Base-by-base conservation (phyloP, 805 yeast genomes). In the Lachancea lanzarotensis region DNA sequence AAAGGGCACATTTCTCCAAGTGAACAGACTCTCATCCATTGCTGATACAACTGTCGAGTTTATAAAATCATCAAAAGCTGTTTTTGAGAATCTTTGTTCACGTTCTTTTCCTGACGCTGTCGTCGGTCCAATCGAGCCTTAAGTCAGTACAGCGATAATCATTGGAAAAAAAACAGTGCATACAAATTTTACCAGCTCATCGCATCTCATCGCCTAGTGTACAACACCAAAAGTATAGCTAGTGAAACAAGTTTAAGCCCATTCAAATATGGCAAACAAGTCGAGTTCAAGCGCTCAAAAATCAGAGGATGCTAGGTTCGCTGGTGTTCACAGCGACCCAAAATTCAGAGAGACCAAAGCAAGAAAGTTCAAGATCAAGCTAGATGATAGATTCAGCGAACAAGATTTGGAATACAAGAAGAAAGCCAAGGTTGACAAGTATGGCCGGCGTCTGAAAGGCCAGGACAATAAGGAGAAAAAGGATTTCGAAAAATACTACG, bases 371-470 rank as follows among this genome's bases (percentile, higher is more conserved):
- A 84, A 83, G 60, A 84, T 88, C 32, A 79, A 84, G 53, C 73
- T 93, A 19, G 98, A 93, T 66, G 83, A 79, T 46, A 79, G 98
- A 65, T 93, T 93, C 66, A 83, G 81, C 54, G 78, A 79, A 38
- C 68, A 71, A 42, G 75, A 68, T 43, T 68, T 80, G 45, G 76
- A 80, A 50, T 78, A 83, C n/a, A 80, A 79, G 43, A 72, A 74
- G 46, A 67, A 68, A 43, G 75, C 83, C 4, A 78, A 76, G 32
- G 82, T 87, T 38, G 98, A 93, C 61, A 81, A 84, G 55, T 91
- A 88, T 63, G 98, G 98, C 38, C 76, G 97, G 61, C 81, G 75
- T 53, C 57, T 87, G 19, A 70, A 70, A 30, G 63, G 61, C 2
- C 53, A 54, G 17, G 66, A 60, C 8, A 52, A 58, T 29, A 65